Conservation (phyloP, 2,329 filamentous ascomycete genomes). For the Colletotrichum sp. region DNA sequence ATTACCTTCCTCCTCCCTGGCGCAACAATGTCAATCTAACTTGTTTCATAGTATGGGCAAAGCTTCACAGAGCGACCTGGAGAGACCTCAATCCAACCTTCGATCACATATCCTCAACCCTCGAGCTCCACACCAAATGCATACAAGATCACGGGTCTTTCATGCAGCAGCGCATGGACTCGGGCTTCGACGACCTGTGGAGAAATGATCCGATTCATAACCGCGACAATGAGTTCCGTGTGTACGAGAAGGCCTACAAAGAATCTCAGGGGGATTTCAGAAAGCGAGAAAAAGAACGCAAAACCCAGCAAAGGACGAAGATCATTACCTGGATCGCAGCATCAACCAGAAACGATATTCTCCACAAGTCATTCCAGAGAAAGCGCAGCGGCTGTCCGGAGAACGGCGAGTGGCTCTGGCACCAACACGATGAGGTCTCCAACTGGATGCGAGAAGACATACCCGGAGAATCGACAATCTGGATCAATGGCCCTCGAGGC, state of each 20-base stretch:
- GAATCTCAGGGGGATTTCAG: neutral
- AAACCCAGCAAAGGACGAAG: neutral
- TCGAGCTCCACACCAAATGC: neutral
- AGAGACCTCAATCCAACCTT: too few species aligned
- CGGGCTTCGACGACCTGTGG: neutral
- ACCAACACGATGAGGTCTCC: neutral
- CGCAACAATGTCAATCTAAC: neutral
- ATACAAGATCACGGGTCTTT: neutral
- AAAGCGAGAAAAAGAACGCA: neutral
- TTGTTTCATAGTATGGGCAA: neutral
- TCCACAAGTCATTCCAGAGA: neutral
- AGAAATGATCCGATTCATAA: too few species aligned
- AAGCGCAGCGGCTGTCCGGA: neutral
- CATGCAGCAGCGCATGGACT: neutral
- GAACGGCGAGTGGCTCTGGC: slow-evolving; percentile 11
- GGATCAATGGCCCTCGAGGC: slow-evolving; percentile 36
- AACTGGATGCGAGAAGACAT: slow-evolving; percentile 21
- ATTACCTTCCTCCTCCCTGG: neutral
- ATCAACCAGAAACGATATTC: neutral
- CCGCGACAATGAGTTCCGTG: neutral
- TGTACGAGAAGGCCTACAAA: neutral
- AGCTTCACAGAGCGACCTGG: slow-evolving; percentile 10
- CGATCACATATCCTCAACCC: too few species aligned
- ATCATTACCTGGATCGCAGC: slow-evolving; percentile 1
- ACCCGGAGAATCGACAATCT: slow-evolving; percentile 29